Evolutionary conservation across 2,329 filamentous ascomycete species (phyloP), one percentile per base, ranked within the genome.

Genomic region (Zymoseptoria ardabiliae): DNA sequence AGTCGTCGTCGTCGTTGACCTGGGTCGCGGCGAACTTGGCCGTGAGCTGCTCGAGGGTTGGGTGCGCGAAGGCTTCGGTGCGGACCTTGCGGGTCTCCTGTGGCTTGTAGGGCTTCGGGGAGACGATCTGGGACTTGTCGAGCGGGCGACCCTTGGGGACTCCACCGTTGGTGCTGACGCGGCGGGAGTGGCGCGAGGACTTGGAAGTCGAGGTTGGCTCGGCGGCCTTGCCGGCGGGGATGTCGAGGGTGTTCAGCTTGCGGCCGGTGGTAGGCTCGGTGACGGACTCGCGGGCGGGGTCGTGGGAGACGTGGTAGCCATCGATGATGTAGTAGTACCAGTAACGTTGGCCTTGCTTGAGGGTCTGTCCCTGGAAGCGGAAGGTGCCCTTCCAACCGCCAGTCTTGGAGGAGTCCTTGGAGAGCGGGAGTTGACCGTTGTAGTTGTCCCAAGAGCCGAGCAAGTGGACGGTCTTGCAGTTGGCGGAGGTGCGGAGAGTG

Each of bases 311-410:
- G 77, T 97, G 92, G 85, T 97, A 97, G 70, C 94, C 94, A 76
- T 99, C 94, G 77, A 97, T 94, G 86, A 97, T 97, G 84, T 97
- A 99, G 86, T 99, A 99, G 87, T 97, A 99, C 94, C 94, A 99
- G 86, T 97, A 97, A 74, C 93, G 88, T 75, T 90, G 86, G 75
- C 93, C 91, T 70, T 90, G 82, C 81, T 93, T 87, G 70, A 97
- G 84, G 61, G 90, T 93, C 63, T 85, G 79, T 74, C 88, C 88
- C 79, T 94, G 89, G 81, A 99, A 97, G 79, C 91, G 88, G 82
- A 99, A 97, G 72, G 91, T 95, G 73, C 93, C 94, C 76, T 92
- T 90, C 91, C 93, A 97, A 69, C 89, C 89, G 73, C 91, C 91
- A 59, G 88, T 85, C 82, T 96, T 96, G 67, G 63, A 66, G 54